A percentile compares a stretch with the other conserved stretches of the same genome.
Evolutionary conservation across 2,329 filamentous ascomycete genomes (phyloP).

Genomic region (Rhinocladiella similis): DNA sequence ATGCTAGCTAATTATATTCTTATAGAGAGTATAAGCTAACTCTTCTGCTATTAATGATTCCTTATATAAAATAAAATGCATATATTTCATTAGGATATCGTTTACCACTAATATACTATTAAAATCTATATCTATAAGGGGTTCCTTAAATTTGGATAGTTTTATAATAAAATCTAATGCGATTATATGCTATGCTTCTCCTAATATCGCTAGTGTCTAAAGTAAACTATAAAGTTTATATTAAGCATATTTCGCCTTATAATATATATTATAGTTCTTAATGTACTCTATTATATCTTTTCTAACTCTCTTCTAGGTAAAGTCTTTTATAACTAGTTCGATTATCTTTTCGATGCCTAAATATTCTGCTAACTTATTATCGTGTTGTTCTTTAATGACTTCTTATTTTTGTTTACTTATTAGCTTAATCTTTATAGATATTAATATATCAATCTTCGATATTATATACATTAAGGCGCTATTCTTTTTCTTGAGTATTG

Average conservation of each 20-base stretch:
- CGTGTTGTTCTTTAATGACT: slow-evolving; percentile 7
- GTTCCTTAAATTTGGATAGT: slow-evolving; percentile 4
- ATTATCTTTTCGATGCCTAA: slow-evolving; percentile 16
- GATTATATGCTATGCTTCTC: not conserved
- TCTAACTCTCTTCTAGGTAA: slow-evolving; percentile 8
- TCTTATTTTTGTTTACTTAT: slow-evolving; percentile 2
- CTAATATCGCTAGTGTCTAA: not conserved
- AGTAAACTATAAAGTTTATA: slow-evolving; percentile 15
- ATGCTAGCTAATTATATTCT: not conserved
- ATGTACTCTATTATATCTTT: slow-evolving; percentile 15
- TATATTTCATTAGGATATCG: not conserved
- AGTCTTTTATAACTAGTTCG: slow-evolving; percentile 12
- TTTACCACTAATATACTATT: not conserved
- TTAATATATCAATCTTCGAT: not conserved
- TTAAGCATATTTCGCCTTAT: slow-evolving; percentile 4
- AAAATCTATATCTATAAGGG: not conserved
- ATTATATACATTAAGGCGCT: slow-evolving; percentile 3
- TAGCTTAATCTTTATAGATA: not conserved
- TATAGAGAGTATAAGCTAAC: not conserved
- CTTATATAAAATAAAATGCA: not conserved
- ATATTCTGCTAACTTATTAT: slow-evolving; percentile 4
- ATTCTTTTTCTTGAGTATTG: not conserved
- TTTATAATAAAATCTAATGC: slow-evolving; percentile 4
- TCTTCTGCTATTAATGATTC: not conserved
- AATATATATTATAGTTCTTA: slow-evolving; percentile 7